Evolutionary conservation across 129 eudicot genomes (phyloP), one percentile per base, ranked within the genome.

Genomic region (Glebionis coronaria): DNA sequence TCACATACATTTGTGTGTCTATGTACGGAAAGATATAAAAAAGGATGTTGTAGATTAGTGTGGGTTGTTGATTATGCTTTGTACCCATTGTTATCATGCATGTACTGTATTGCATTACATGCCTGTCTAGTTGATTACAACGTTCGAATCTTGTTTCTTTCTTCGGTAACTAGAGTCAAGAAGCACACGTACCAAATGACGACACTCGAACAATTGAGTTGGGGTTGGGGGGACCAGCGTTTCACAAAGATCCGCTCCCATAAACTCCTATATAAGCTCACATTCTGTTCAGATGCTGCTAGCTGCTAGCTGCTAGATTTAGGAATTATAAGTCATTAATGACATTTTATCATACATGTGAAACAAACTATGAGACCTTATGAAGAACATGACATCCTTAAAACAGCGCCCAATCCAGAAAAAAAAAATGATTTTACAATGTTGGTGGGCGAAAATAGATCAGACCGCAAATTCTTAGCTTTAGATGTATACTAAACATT

Each of bases 21-120:
- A 31, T 58, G 63, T 28, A 58, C 13, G n/a, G 63, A 58, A 21
- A 25, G 42, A 2, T 12, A 29, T 12, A n/a, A n/a, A 58, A 12
- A 29, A n/a, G 44, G 25, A 5, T 38, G 67, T 5, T 14, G 2
- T 35, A 61, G 5, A 63, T 12, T 10, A 63, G 68, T 20, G 68
- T 42, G 68, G 68, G 58, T 65, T 47, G 57, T 65, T 65, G 70
- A 49, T 28, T 20, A 44, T 60, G 9, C 15, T 60, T 60, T 44
- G 14, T 3, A n/a, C 13, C 44, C 70, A 65, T 65, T 65, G 45
- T 46, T 40, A 46, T 65, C n/a, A n/a, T n/a, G n/a, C n/a, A n/a
- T n/a, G 42, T 47, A 45, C 70, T 47, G 57, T 44, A 65, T 25
- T 44, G 68, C 54, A 44, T 63, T 44, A 44, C 55, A 29, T 40